These are phyloP conservation scores for Pyrenophora teres DNA, from an alignment of 2,329 filamentous ascomycete species.

Conservation along the genomic window DNA sequence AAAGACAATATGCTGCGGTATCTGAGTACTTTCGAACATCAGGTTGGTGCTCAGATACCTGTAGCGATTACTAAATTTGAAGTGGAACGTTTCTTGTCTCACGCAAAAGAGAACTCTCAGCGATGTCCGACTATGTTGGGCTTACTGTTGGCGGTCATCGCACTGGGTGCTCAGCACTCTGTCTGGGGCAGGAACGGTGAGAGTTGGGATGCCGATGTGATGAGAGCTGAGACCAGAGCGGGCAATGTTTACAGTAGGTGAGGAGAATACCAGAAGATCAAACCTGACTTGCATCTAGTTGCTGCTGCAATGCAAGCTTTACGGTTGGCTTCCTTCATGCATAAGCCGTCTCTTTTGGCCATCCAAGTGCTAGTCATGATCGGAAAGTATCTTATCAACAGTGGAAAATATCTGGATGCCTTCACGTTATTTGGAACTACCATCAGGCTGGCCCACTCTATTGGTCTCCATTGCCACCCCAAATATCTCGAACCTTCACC, in stretches of 20 bases:
- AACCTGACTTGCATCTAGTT: constrained; percentile 39
- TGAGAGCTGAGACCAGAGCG: constrained; percentile 43
- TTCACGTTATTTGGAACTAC: constrained; percentile 57
- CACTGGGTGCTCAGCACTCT: constrained; percentile 54
- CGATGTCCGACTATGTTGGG: constrained; percentile 55
- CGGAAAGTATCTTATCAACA: constrained; percentile 56
- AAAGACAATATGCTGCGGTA: constrained; percentile 48
- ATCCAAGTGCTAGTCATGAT: constrained; percentile 56
- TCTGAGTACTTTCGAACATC: constrained; percentile 50
- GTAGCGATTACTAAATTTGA: constrained; percentile 51
- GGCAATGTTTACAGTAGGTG: constrained; percentile 55
- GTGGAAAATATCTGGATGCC: constrained; percentile 56
- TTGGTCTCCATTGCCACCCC: constrained; percentile 56
- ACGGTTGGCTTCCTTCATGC: constrained; percentile 55
- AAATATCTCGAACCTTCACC: constrained; percentile 52
- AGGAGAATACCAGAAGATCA: not conserved
- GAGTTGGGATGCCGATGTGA: constrained; percentile 46
- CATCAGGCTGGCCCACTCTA: constrained; percentile 55
- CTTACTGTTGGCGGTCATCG: constrained; percentile 54
- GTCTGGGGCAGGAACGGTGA: constrained; percentile 50
- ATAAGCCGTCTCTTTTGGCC: constrained; percentile 52
- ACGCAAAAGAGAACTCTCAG: constrained; percentile 50
- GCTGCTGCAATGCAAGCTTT: constrained; percentile 58
- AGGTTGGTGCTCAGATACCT: constrained; percentile 52
- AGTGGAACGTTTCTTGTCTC: constrained; percentile 52